Base-by-base conservation (phyloP, 768 basidiomycete genomes). In the Psilocybe azurescens region DNA sequence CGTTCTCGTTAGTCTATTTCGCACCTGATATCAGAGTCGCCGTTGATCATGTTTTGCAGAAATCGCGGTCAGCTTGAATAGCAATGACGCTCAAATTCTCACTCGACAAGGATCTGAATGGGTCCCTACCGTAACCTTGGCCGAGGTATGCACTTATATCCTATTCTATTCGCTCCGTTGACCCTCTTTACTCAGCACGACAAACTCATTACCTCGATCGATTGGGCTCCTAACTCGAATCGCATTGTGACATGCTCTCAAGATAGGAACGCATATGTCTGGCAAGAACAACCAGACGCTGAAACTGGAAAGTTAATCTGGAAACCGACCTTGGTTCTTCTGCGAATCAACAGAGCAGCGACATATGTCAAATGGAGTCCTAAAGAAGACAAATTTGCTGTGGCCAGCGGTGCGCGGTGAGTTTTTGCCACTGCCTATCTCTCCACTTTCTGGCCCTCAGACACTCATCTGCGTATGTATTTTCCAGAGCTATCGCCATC, bases 221-320 rank as follows among this genome's bases (percentile, higher is more conserved):
- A 98, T 74, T 99, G 97, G 97, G 97, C 96, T 11, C 95, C 96
- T 16, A 86, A 86, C 67, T 95, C 97, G 51, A 98, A 99, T 78
- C 91, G 94, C 49, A 97, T 99, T 77, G 97, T 99, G 28, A 99
- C 97, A 11, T 94, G 95, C 68, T 97, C 96, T n/a, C 97, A 99
- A 74, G 97, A 99, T 73, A 83, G 97, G 57, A 99, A 99, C 73
- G 97, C 97, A 39, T 99, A 99, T 71, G 97, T 99, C 33, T 99
- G 97, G 97, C 90, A 94, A 58, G 89, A 91, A 72, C 86, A 85
- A 8, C 81, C 85, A 30, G 91, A 95, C 68, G 81, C 88, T 1
- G 79, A 83, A 60, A 91, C 92, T 0, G 93, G 93, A 5, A 83
- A 80, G 49, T 72, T 83, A 55, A 70, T 85, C 58, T 99, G 97